Evolutionary conservation across 257 asterid species (phyloP), one percentile per base, ranked within the genome.

Genomic region (Plantago ovata): DNA sequence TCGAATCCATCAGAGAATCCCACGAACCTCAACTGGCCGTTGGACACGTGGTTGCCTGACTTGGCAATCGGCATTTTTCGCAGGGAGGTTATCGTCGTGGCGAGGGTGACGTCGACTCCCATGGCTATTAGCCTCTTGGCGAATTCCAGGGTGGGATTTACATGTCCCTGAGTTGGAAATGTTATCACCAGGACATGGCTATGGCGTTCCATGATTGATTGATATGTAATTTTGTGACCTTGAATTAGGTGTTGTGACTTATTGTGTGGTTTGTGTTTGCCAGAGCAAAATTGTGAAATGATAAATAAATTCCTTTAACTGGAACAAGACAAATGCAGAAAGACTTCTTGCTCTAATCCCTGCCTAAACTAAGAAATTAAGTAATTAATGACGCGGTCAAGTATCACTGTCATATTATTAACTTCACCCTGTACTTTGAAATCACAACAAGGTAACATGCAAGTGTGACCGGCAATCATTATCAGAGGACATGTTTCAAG

Each of bases 121-220:
- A 71, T 45, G 61, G 54, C 21, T 53, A 72, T 32, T 1, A 85
- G 84, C 18, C 60, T 46, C 60, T 83, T 74, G 46, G 94, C 83
- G 12, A 85, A 77, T 0, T 73, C 83, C 18, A 85, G 91, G 49
- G 86, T 19, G 0, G 96, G 96, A 52, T 88, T 88, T 65, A 88
- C 71, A 32, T 85, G 90, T 58, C 95, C 91, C 53, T 81, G 96
- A 0, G 68, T 79, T 0, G 94, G 79, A 15, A 71, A 79, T 18
- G 88, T 69, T 0, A 85, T 56, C 0, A 88, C 48, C 33, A 83
- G 70, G 32, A 83, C 76, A 65, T 84, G 87, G 28, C 41, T 24
- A 7, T 15, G 16, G 14, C 24, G 56, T 3, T 16, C 56, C 38
- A 50, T 50, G 24, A 50, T 19, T 38, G 42, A 39, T 70, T 75